phyloP scores from a whole-genome alignment of 2,329 filamentous ascomycete species.

The Fonsecaea multimorphosa region DNA sequence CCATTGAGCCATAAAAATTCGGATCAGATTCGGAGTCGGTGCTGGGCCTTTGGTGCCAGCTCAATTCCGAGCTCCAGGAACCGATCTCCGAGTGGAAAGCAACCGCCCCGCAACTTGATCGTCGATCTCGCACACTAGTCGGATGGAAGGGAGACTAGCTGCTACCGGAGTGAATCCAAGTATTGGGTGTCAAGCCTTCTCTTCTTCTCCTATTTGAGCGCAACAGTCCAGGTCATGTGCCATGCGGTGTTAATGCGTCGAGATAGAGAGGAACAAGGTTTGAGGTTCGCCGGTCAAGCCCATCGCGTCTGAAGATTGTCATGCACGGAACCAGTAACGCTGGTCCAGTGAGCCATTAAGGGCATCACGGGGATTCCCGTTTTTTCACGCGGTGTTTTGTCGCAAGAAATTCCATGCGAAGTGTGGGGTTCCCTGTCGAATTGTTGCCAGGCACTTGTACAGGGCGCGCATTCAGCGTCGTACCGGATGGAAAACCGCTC shows the following conservation, averaged over 20 bases:
- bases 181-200: neutral
- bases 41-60: neutral
- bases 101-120: neutral
- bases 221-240: neutral
- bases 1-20: neutral
- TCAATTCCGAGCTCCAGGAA: neutral
- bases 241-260: neutral
- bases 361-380: conserved; percentile 1
- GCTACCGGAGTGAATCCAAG: neutral
- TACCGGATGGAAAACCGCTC: conserved; percentile 3
- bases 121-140: neutral
- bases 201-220: neutral
- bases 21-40: neutral
- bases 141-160: neutral
- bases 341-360: neutral
- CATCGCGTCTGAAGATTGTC: neutral
- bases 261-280: neutral
- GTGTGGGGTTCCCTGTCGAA: neutral
- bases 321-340: neutral
- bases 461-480: neutral
- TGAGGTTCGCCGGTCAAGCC: neutral
- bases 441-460: neutral
- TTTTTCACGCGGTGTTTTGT: neutral
- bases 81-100: neutral
- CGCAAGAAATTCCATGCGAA: neutral